These are phyloP conservation scores for Exutisphaerella laricina DNA, from an alignment of 2,329 filamentous ascomycete genomes.

Conservation along the genomic window DNA sequence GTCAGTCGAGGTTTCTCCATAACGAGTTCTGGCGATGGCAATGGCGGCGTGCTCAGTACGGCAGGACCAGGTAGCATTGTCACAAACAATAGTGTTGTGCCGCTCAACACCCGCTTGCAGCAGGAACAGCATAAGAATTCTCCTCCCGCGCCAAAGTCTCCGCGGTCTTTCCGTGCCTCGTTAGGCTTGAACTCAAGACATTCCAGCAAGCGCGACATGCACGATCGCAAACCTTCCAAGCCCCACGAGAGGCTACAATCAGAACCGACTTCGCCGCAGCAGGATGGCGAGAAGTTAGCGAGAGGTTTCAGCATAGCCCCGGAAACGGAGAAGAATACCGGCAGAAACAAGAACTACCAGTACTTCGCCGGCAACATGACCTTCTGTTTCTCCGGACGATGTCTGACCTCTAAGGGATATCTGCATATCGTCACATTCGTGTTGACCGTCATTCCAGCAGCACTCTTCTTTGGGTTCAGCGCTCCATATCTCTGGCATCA, in stretches of 20 bases:
- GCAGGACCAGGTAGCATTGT: conserved; percentile 48
- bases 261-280: conserved; percentile 62
- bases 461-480: conserved; percentile 80
- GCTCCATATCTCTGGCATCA: conserved; percentile 81
- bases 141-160: conserved; percentile 25
- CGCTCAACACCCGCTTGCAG: conserved; percentile 43
- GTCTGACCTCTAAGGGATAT: conserved; percentile 75
- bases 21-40: conserved; percentile 12
- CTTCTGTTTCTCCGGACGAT: conserved; percentile 78
- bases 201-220: conserved; percentile 16
- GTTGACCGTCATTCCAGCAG: conserved; percentile 69
- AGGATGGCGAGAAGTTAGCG: conserved; percentile 14
- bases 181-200: conserved; percentile 23
- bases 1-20: conserved; percentile 69
- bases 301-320: not conserved
- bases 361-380: conserved; percentile 92
- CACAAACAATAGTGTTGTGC: conserved; percentile 70
- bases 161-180: conserved; percentile 26
- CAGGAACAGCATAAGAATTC: conserved; percentile 8
- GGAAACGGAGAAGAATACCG: conserved; percentile 26
- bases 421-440: conserved; percentile 83
- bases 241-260: conserved; percentile 67
- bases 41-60: conserved; percentile 5
- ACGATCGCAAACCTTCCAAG: conserved; percentile 14
- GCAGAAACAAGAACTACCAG: conserved; percentile 80